Percentiles rank a stretch among this genome's conserved stretches.
These are phyloP conservation scores for Alternaria incomplexa DNA, from an alignment of 2,329 filamentous ascomycete genomes.

Conservation along the genomic window DNA sequence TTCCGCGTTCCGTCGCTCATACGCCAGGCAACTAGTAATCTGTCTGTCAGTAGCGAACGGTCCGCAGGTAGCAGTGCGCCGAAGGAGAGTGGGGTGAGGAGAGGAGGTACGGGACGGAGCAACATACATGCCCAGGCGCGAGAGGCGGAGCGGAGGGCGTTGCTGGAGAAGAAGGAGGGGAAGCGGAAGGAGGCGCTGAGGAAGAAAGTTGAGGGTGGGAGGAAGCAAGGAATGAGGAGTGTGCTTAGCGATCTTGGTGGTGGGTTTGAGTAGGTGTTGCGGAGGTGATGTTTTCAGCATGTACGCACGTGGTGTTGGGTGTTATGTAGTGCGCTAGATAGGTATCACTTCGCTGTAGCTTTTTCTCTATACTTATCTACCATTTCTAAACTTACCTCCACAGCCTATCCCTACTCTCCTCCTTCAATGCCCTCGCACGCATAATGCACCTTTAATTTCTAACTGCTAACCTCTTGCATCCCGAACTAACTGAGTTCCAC, in stretches of 20 bases:
- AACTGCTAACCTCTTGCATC: background rate
- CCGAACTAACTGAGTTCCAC: fast-evolving
- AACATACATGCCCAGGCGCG: constrained; percentile 66
- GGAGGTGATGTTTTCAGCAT: background rate
- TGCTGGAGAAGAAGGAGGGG: constrained; percentile 59
- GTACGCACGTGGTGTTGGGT: background rate
- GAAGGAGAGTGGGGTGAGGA: constrained; percentile 48
- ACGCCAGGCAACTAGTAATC: constrained; percentile 71
- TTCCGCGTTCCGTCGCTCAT: constrained; percentile 76
- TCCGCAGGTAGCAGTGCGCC: constrained; percentile 39
- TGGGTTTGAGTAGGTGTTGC: constrained; percentile 42
- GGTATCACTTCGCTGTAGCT: background rate
- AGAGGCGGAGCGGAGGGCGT: constrained; percentile 61
- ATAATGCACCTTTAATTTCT: background rate
- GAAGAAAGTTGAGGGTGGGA: constrained; percentile 48
- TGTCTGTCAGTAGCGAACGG: constrained; percentile 41
- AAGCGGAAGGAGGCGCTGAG: constrained; percentile 57
- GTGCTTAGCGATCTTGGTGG: constrained; percentile 40
- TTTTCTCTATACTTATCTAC: background rate
- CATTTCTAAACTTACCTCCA: background rate
- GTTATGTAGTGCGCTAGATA: background rate
- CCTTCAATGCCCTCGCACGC: background rate
- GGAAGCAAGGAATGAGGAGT: constrained; percentile 38
- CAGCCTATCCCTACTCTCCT: background rate
- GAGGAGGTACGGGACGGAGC: constrained; percentile 63